Base-by-base conservation (phyloP, 2,329 filamentous ascomycete genomes). In the Sporothrix protearum region DNA sequence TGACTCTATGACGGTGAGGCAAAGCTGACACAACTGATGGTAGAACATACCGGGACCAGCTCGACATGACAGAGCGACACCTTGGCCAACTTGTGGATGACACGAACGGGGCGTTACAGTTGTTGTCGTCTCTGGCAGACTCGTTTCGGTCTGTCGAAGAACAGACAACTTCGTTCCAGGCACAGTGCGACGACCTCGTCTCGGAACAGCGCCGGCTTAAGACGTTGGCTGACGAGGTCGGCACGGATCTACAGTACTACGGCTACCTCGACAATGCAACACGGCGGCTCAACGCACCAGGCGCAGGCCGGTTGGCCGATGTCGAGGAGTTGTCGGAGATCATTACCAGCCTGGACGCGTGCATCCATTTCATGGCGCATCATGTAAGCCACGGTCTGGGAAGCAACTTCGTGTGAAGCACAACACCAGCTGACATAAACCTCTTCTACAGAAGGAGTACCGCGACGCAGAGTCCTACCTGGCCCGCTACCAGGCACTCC, bases 231-330 rank as follows among this genome's bases (percentile, higher is more conserved):
- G 89, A 96, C 75, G 91, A 94, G 72, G 91, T 99, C 71, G 91
- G 92, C 33, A 92, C 92, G 30, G 96, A 97, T 76, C 84, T 97
- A n/a, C 90, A 94, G 78, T 97, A 97, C 81, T 99, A 99, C 80
- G 89, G 92, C 25, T 97, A 97, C 78, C 86, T 99, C 6, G 96
- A 99, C 75, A 94, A 91, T 63, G 94, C 95, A 73, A 97, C 94
- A 0, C 88, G 94, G 71, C 88, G 94, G 16, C 87, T 99, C 72
- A 98, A 98, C 83, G 94, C 94, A 0, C 94, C 96, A 0, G 94
- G 94, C 0, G 94, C 95, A 25, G 90, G 92, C 66, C 93, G 91
- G 71, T 85, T 97, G 71, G 94, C 97, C 19, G 91, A 94, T 61
- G 91, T 91, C 71, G 89, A 91, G 68, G 91, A 92, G 59, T 97